Evolutionary conservation across 306 rosid species (phyloP).

Genomic region (Prunus kanzakura): DNA sequence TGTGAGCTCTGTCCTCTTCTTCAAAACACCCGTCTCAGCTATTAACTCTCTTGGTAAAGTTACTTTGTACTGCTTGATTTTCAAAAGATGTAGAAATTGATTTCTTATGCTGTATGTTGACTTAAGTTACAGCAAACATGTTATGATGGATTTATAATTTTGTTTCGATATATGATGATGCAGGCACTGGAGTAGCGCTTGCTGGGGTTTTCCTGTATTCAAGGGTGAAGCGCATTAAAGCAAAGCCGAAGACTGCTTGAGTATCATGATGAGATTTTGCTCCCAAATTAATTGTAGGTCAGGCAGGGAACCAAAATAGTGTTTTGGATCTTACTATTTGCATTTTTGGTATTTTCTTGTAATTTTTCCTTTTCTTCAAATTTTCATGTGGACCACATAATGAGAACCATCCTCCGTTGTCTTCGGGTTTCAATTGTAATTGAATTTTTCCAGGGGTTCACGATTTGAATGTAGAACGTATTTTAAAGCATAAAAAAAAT

Average conservation of each 20-base stretch:
- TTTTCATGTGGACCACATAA: neutral
- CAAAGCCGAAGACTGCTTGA: slow-evolving; percentile 75
- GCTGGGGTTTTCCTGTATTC: slow-evolving; percentile 93
- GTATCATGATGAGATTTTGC: slow-evolving; percentile 30
- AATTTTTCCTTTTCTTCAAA: neutral
- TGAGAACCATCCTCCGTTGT: neutral
- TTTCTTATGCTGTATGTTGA: neutral
- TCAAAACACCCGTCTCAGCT: slow-evolving; percentile 77
- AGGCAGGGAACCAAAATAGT: neutral
- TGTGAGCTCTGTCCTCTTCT: slow-evolving; percentile 90
- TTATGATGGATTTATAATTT: neutral
- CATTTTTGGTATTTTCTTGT: neutral
- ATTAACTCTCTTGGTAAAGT: slow-evolving; percentile 76
- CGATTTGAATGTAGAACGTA: neutral
- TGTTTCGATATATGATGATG: slow-evolving; percentile 1
- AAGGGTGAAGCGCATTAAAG: slow-evolving; percentile 73
- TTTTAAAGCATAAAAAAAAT: neutral
- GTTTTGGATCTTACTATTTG: neutral
- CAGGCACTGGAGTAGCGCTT: slow-evolving; percentile 93
- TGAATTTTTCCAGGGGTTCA: neutral
- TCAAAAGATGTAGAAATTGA: neutral
- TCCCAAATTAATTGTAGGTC: slow-evolving; percentile 39
- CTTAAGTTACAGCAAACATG: neutral
- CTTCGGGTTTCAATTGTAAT: neutral
- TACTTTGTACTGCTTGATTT: slow-evolving; percentile 6